Evolutionary conservation across 371 early-diverging fungal genomes (phyloP).

Genomic region (Mortierella sp.): DNA sequence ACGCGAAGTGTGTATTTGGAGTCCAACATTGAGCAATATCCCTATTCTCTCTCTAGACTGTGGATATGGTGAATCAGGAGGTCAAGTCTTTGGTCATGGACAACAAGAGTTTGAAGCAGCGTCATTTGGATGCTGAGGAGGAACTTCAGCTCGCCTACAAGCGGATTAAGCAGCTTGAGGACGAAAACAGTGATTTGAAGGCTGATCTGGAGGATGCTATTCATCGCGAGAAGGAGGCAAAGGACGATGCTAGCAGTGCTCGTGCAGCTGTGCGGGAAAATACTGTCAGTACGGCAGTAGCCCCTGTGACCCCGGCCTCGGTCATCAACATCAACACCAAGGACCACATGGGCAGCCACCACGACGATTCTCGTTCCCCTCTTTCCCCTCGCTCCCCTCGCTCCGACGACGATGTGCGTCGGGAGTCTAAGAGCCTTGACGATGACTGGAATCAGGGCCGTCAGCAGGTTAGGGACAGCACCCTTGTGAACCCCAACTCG

Average conservation of each 20-base stretch:
- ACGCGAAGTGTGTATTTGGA: no score
- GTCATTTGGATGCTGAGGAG: slow-evolving; percentile 52
- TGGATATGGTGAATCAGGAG: slow-evolving; percentile 81
- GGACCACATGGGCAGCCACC: slow-evolving; percentile 4
- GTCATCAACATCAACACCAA: slow-evolving; percentile 13
- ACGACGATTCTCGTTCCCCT: slow-evolving; percentile 1
- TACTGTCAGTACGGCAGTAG: slow-evolving; percentile 12
- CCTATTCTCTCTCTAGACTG: slow-evolving; percentile 65
- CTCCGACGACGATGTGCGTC: slow-evolving; percentile 2
- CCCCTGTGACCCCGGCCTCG: slow-evolving; percentile 16
- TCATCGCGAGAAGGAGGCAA: slow-evolving; percentile 60
- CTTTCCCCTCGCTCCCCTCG: no score
- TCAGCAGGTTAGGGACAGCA: slow-evolving; percentile 41
- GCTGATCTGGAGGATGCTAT: slow-evolving; percentile 72
- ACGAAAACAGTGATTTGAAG: slow-evolving; percentile 57
- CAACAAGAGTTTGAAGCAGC: slow-evolving; percentile 70
- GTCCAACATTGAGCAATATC: no score
- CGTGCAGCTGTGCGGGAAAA: slow-evolving; percentile 14
- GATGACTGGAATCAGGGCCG: slow-evolving; percentile 45
- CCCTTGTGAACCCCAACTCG: slow-evolving; percentile 41
- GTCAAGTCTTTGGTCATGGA: slow-evolving; percentile 81
- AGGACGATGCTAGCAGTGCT: slow-evolving; percentile 21
- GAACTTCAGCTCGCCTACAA: slow-evolving; percentile 52
- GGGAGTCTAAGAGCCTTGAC: slow-evolving; percentile 12
- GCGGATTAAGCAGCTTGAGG: slow-evolving; percentile 62